Evolutionary conservation across 169 alveolate species (phyloP).

Genomic region (Eimeria brunetti): DNA sequence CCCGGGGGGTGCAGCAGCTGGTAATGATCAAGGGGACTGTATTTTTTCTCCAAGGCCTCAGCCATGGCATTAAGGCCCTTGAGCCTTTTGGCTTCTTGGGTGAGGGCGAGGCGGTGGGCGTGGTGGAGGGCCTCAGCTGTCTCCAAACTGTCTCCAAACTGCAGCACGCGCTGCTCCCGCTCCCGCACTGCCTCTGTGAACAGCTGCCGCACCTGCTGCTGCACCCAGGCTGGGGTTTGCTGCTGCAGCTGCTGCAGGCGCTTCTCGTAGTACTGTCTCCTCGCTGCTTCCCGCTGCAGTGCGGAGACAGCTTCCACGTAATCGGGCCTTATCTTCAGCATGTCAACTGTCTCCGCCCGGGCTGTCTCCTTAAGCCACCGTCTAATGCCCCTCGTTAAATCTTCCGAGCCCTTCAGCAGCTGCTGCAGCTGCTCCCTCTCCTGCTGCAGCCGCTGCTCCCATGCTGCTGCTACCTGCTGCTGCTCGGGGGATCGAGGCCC

Average conservation of each 20-base stretch:
- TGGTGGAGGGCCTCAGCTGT: too few species aligned
- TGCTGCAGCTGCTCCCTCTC: neutral
- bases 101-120: too few species aligned
- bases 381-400: neutral
- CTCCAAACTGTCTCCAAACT: too few species aligned
- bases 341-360: neutral
- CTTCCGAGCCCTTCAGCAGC: neutral
- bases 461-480: neutral
- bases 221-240: neutral
- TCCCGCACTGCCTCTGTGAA: too few species aligned
- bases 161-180: too few species aligned
- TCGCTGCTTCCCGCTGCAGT: neutral
- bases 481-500: neutral
- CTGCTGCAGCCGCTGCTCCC: neutral
- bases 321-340: neutral
- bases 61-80: too few species aligned
- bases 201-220: too few species aligned
- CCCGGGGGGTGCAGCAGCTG: too few species aligned
- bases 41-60: too few species aligned
- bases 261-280: neutral
- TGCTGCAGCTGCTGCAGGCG: neutral
- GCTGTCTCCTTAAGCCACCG: neutral
- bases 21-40: constrained; percentile 97
- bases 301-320: neutral
- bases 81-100: too few species aligned